A percentile compares a stretch with the other conserved stretches of the same genome.
Conservation (phyloP, 768 basidiomycete species). For the Tricholoma flavovirens region DNA sequence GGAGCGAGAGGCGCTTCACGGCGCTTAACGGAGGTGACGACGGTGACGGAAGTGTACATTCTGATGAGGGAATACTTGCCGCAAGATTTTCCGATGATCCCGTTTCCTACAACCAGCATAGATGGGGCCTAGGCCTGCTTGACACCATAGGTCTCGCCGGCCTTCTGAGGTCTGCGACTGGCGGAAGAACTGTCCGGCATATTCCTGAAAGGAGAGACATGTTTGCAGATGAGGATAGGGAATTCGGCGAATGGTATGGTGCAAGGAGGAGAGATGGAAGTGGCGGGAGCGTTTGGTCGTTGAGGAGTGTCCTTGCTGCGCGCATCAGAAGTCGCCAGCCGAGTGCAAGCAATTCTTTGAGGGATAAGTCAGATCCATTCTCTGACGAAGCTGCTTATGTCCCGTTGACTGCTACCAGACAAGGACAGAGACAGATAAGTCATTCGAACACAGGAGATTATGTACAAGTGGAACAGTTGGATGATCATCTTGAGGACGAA, state of each 20-base stretch:
- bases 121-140: constrained; percentile 15
- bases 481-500: constrained; percentile 15
- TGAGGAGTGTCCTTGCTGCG: constrained; percentile 39
- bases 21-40: constrained; percentile 27
- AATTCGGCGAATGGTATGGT: constrained; percentile 41
- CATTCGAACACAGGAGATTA: constrained; percentile 36
- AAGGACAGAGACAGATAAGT: constrained; percentile 29
- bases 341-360: constrained; percentile 26
- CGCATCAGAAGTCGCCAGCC: constrained; percentile 35
- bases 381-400: constrained; percentile 33
- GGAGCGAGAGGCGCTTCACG: constrained; percentile 25
- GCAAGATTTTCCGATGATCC: constrained; percentile 19
- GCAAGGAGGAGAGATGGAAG: constrained; percentile 32
- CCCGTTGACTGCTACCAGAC: constrained; percentile 13
- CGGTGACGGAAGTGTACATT: constrained; percentile 23
- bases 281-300: constrained; percentile 48
- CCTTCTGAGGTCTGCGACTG: constrained; percentile 25
- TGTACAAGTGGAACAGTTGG: constrained; percentile 25
- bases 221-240: constrained; percentile 71
- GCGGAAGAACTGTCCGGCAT: constrained; percentile 19
- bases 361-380: constrained; percentile 49
- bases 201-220: constrained; percentile 53
- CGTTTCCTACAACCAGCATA: constrained; percentile 2
- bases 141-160: constrained; percentile 22
- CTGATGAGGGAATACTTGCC: constrained; percentile 26